Evolutionary conservation across 2,329 filamentous ascomycete genomes (phyloP), one percentile per base, ranked within the genome.

Genomic region (Pseudocercospora pini-densiflorae): DNA sequence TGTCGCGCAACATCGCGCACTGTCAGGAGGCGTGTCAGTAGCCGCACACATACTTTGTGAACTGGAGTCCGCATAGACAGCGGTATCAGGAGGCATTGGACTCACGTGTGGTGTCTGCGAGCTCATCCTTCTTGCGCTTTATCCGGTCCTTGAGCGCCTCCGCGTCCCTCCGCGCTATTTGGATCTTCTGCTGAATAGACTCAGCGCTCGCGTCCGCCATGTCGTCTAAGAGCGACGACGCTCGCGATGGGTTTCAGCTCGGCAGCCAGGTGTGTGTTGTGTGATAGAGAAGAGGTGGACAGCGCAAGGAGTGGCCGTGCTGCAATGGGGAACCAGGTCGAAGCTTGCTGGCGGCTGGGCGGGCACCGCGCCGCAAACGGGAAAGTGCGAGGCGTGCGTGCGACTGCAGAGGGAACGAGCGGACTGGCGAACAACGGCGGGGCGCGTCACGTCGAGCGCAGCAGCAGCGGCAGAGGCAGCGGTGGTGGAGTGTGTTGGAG

Each of bases 111-210:
- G 94, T 97, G 83, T 99, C 95, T 79, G 94, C 94, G 75, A 99
- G 88, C 84, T 98, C 95, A 88, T 99, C 95, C 91, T 98, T 98
- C 89, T 97, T 97, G 83, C 94, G 90, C 97, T 98, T 89, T 65
- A 70, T 69, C 51, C 67, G 59, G 64, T 68, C 67, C 64, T 68
- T 68, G 45, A 68, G 98, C 62, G 92, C 94, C 86, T 98, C 95
- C 76, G 95, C 95, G 87, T 99, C 95, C 85, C 95, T 92, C 82
- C 95, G 90, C 80, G 95, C 94, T 83, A 94, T 91, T 87, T 98
- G 94, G 89, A 97, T 97, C 81, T 81, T 83, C 78, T 83, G 82
- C 78, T 84, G 82, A 69, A 84, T 82, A 57, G 80, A 82, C 72
- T 84, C 82, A 70, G 82, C 81, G 72, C 79, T 83, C 77, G 82